These are phyloP conservation scores for Neurospora sp. DNA, from an alignment of 2,329 filamentous ascomycete genomes.

Conservation along the genomic window DNA sequence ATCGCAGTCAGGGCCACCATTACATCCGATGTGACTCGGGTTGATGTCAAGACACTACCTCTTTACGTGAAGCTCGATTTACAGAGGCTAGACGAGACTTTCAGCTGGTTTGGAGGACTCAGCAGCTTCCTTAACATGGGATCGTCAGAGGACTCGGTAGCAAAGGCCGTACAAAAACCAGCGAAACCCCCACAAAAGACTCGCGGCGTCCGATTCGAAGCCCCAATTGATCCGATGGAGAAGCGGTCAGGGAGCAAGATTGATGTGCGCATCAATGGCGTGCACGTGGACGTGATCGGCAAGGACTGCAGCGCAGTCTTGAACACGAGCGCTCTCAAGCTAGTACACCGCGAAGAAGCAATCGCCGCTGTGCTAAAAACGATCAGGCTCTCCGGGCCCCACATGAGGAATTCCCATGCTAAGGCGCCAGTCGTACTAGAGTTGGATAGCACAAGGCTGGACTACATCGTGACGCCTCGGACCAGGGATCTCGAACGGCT, in stretches of 20 bases:
- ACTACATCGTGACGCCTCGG: slow-evolving; percentile 63
- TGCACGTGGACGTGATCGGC: slow-evolving; percentile 67
- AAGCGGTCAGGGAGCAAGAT: slow-evolving; percentile 52
- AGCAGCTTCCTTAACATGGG: slow-evolving; percentile 86
- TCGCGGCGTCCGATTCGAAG: slow-evolving; percentile 49
- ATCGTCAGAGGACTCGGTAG: slow-evolving; percentile 51
- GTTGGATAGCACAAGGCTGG: slow-evolving; percentile 56
- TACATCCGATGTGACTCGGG: slow-evolving; percentile 32
- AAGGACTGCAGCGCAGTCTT: slow-evolving; percentile 64
- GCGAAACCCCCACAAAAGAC: slow-evolving; percentile 31
- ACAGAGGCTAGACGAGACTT: slow-evolving; percentile 71
- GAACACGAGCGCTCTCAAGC: slow-evolving; percentile 71
- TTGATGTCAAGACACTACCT: slow-evolving; percentile 67
- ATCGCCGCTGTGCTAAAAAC: slow-evolving; percentile 57
- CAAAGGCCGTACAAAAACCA: slow-evolving; percentile 31
- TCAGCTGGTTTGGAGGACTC: slow-evolving; percentile 81
- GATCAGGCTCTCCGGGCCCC: slow-evolving; percentile 64
- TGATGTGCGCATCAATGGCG: slow-evolving; percentile 66
- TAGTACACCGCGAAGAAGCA: slow-evolving; percentile 64
- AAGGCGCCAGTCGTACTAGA: slow-evolving; percentile 53
- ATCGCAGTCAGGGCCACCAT: slow-evolving; percentile 43
- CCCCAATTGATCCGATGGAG: slow-evolving; percentile 39
- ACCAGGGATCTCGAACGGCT: slow-evolving; percentile 74
- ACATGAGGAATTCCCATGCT: slow-evolving; percentile 39
- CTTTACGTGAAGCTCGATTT: slow-evolving; percentile 69